Conservation (phyloP, 2,329 filamentous ascomycete genomes). For the Didymella arachidicola region DNA sequence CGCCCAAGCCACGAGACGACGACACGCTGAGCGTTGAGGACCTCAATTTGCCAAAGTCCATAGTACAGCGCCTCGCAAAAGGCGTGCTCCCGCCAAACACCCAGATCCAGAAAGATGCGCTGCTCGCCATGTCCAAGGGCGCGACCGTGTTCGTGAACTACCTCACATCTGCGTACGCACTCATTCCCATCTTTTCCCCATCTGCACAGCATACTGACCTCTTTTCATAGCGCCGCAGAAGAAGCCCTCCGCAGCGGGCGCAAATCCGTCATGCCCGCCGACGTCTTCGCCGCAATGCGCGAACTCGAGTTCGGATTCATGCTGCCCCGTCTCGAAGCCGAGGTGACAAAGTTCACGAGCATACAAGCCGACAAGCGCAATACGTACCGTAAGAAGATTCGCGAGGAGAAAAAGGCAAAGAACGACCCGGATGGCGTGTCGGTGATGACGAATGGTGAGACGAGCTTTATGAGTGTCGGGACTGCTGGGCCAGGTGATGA, state of each 20-base stretch:
- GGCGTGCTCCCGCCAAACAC: conserved; percentile 81
- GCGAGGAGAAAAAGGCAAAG: conserved; percentile 64
- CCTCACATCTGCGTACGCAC: conserved; percentile 72
- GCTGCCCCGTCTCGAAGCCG: conserved; percentile 73
- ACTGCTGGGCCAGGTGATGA: conserved; percentile 49
- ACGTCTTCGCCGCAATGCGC: conserved; percentile 80
- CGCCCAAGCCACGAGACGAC: conserved; percentile 34
- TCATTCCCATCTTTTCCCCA: no score
- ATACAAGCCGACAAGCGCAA: conserved; percentile 78
- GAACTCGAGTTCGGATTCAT: conserved; percentile 78
- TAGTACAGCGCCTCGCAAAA: conserved; percentile 81
- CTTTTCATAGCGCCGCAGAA: conserved; percentile 70
- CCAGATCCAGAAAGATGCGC: conserved; percentile 82
- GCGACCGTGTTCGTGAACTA: conserved; percentile 86
- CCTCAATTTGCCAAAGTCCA: conserved; percentile 78
- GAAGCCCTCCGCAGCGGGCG: conserved; percentile 71
- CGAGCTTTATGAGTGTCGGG: conserved; percentile 16
- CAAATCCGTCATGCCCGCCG: conserved; percentile 78
- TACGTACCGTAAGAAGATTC: conserved; percentile 73
- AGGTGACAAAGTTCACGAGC: conserved; percentile 78
- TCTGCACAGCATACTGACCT: not conserved
- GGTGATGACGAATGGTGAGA: conserved; percentile 28
- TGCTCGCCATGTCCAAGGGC: conserved; percentile 80
- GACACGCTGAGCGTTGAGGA: conserved; percentile 63
- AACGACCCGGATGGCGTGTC: conserved; percentile 26